These are phyloP conservation scores for Bolboschoenoplectus hybrid DNA, from an alignment of 202 grass and related monocot genomes.

Conservation along the genomic window DNA sequence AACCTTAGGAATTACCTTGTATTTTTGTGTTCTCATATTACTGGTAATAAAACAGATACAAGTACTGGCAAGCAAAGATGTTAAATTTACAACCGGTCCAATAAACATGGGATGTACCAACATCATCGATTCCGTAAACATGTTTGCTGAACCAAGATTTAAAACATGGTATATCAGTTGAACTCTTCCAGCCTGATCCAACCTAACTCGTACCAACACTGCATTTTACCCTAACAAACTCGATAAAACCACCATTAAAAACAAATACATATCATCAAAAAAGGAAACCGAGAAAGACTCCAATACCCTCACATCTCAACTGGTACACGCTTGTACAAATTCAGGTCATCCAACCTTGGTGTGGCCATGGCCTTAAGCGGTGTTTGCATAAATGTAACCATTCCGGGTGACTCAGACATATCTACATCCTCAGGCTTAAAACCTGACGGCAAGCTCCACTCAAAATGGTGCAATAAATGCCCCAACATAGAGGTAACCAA, in stretches of 20 bases:
- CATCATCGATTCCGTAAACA: not conserved
- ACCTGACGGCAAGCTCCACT: slow-evolving; percentile 73
- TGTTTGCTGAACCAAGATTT: slow-evolving; percentile 24
- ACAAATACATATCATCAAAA: slow-evolving; percentile 21
- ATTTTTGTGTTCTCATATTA: too few relatives aligned
- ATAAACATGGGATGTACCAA: not conserved
- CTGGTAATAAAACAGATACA: not conserved
- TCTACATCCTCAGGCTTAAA: slow-evolving; percentile 56
- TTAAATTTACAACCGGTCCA: not conserved
- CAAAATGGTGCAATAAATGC: slow-evolving; percentile 84
- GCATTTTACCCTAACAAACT: slow-evolving; percentile 14
- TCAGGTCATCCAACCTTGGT: slow-evolving; percentile 57
- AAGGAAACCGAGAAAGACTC: slow-evolving; percentile 23
- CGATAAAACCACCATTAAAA: not conserved
- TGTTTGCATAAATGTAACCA: slow-evolving; percentile 89
- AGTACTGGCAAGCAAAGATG: not conserved
- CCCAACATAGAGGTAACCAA: slow-evolving; percentile 90
- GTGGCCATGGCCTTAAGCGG: slow-evolving; percentile 59
- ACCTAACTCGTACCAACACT: slow-evolving; percentile 7
- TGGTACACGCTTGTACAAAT: slow-evolving; percentile 63
- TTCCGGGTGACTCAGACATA: slow-evolving; percentile 66
- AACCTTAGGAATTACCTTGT: not conserved
- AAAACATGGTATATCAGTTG: slow-evolving; percentile 19
- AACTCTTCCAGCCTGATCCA: slow-evolving; percentile 20
- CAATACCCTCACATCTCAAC: slow-evolving; percentile 57